Conservation (phyloP, 2,329 filamentous ascomycete species). For the Colletotrichum australisinense region DNA sequence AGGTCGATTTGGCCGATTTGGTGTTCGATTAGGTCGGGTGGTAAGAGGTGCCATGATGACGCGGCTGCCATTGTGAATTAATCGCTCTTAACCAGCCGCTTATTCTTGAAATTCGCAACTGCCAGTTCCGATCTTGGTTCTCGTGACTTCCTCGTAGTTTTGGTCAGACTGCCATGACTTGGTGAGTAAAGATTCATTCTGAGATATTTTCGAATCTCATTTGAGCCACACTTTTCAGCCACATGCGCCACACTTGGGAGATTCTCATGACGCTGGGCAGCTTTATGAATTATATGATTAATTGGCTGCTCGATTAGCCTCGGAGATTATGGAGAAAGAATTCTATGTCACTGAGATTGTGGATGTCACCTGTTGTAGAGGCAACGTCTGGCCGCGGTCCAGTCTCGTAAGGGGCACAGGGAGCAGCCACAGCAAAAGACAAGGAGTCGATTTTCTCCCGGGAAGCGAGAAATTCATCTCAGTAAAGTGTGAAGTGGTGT, state of each 20-base stretch:
- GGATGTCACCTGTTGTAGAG: neutral
- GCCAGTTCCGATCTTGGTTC: too few relatives aligned
- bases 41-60: constrained; percentile 41
- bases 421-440: neutral
- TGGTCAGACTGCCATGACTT: neutral
- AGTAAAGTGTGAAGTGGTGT: neutral
- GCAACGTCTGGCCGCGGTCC: too few relatives aligned
- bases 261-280: neutral
- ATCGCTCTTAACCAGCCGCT: neutral
- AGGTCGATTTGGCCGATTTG: constrained; percentile 63
- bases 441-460: neutral
- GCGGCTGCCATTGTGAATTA: constrained; percentile 8
- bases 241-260: constrained; percentile 3
- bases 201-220: constrained; percentile 2
- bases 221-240: constrained; percentile 1
- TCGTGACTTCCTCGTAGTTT: neutral
- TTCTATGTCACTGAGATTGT: neutral
- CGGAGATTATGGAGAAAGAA: too few relatives aligned
- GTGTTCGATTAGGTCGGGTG: constrained; percentile 57
- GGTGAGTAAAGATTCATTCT: neutral
- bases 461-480: neutral
- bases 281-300: neutral
- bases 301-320: too few relatives aligned
- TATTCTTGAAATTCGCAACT: too few relatives aligned
- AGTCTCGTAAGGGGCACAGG: neutral